A percentile compares a stretch with the other conserved stretches of the same genome.
Evolutionary conservation across 192 early-diverging fungal genomes (phyloP).

Genomic region (Gryganskiella cystojenkinii): DNA sequence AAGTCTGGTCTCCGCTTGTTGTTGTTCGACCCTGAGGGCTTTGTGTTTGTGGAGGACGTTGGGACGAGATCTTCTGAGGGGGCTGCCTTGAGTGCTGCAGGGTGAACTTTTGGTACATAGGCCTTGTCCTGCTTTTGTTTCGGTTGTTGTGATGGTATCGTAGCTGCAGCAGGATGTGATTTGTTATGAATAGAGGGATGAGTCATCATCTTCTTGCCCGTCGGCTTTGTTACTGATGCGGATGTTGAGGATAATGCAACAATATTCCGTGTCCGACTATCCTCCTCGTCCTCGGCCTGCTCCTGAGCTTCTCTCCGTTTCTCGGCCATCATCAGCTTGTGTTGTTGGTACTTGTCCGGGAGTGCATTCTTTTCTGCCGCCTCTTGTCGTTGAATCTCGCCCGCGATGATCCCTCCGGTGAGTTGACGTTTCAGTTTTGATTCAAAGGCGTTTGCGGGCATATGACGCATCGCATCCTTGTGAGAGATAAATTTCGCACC

Average conservation of each 20-base stretch:
- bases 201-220: neutral
- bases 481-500: conserved; percentile 66
- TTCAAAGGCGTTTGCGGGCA: conserved; percentile 46
- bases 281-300: conserved; percentile 32
- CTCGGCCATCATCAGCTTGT: conserved; percentile 51
- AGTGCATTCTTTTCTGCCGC: conserved; percentile 36
- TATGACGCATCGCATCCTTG: conserved; percentile 59
- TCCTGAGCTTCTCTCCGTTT: conserved; percentile 44
- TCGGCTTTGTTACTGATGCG: neutral
- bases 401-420: conserved; percentile 28
- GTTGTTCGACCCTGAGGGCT: neutral
- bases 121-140: conserved; percentile 15
- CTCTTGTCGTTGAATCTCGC: conserved; percentile 23
- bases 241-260: conserved; percentile 2
- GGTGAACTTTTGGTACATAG: conserved; percentile 33
- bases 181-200: neutral
- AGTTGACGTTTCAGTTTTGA: conserved; percentile 55
- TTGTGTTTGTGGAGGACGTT: neutral
- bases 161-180: neutral
- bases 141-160: neutral
- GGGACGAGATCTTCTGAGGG: neutral
- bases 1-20: conserved; percentile 54
- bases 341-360: conserved; percentile 53
- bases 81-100: conserved; percentile 18
- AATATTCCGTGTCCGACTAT: conserved; percentile 45